Evolutionary conservation across 306 rosid genomes (phyloP), one percentile per base, ranked within the genome.

Genomic region (Abrus pulchellus): DNA sequence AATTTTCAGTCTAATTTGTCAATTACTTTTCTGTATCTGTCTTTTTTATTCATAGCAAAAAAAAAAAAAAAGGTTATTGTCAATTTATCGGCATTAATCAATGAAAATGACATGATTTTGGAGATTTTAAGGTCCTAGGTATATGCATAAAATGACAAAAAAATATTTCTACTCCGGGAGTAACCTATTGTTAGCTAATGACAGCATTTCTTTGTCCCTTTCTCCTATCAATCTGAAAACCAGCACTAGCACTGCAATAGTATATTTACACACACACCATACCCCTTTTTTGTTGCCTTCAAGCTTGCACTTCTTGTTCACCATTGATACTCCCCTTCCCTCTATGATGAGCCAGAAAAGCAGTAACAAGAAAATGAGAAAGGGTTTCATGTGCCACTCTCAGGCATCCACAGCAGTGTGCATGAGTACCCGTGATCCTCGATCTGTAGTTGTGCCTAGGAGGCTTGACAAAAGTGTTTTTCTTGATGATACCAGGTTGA

Each of bases 311-410:
- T 59, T 40, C 41, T 32, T 32, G 10, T n/a, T 53, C 73, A 11
- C 29, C 84, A 55, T 11, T 33, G 27, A 48, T 71, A 38, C 38
- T 71, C 78, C 36, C 43, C 60, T 44, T 20, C 14, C 5, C 44
- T 29, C 43, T 70, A 43, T 40, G 48, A 88, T 84, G 88, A 92
- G 69, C 72, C 64, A 69, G 83, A 89, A 85, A 72, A 82, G 32
- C 68, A 73, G 66, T 65, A 54, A 71, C 66, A 59, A 64, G 81
- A 90, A 77, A 56, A 83, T 86, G 82, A 80, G 83, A 63, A 78
- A 72, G 9, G 97, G 93, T 1, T 94, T 94, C 85, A 92, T 86
- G 97, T 94, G 98, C 84, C 97, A 88, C 13, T 89, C 94, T 69
- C 86, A 79, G n/a, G 90, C 91, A 2, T 84, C 98, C 74, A 90